phyloP scores from a whole-genome alignment of 2,329 filamentous ascomycete species.

The Colletotrichum sp. region DNA sequence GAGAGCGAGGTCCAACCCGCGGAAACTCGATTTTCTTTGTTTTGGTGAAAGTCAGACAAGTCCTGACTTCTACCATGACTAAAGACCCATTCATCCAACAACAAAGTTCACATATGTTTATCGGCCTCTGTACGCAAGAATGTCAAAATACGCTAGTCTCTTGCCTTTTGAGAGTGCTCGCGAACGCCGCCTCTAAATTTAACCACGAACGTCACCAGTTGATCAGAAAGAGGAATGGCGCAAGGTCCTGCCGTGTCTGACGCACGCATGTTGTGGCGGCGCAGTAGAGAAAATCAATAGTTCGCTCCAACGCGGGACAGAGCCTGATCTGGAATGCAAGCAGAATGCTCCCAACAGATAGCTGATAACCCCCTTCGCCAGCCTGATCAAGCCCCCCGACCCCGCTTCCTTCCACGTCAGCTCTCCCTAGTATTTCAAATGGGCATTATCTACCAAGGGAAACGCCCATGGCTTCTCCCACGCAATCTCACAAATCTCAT shows the following conservation, averaged over 20 bases:
- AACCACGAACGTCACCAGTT: not conserved
- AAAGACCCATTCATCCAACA: not conserved
- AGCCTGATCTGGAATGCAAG: not conserved
- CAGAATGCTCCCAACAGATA: not conserved
- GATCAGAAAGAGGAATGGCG: not conserved
- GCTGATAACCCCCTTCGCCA: not conserved
- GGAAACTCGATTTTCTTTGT: not conserved
- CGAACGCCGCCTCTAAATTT: not conserved
- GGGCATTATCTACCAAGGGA: not conserved
- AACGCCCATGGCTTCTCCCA: not conserved
- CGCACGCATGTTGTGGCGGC: not conserved
- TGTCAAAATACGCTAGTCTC: not conserved
- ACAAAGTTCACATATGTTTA: not conserved
- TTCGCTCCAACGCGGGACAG: not conserved
- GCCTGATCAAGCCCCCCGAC: not conserved
- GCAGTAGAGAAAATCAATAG: not conserved
- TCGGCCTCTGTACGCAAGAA: not conserved
- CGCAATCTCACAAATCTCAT: not conserved
- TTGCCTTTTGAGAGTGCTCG: not conserved
- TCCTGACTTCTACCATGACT: not conserved
- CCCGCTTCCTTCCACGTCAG: not conserved
- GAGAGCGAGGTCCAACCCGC: not conserved
- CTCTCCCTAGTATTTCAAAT: not conserved
- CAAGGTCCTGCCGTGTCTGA: not conserved
- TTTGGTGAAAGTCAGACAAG: not conserved